phyloP scores from a whole-genome alignment of 345 rosid species.

The Dovyalis caffra region DNA sequence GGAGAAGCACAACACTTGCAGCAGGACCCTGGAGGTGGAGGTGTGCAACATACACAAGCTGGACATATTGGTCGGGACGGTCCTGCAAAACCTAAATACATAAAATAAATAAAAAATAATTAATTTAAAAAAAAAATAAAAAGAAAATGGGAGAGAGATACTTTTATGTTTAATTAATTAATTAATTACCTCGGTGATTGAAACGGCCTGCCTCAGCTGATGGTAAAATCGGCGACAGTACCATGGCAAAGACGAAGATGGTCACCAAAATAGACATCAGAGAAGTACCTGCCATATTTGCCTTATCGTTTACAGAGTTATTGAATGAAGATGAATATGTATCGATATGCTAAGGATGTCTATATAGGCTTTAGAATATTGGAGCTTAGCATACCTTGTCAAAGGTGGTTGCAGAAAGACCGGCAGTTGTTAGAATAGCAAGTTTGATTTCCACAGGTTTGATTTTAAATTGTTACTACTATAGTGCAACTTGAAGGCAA shows the following conservation, averaged over 20 bases:
- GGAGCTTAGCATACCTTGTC: background rate
- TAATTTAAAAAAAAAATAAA: background rate
- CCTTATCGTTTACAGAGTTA: background rate
- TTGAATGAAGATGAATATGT: background rate
- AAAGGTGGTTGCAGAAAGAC: background rate
- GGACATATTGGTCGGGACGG: slow-evolving; percentile 4
- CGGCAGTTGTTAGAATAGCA: background rate
- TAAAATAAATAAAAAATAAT: no score
- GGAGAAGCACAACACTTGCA: slow-evolving; percentile 18
- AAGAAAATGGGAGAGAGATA: background rate
- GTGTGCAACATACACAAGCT: slow-evolving; percentile 23
- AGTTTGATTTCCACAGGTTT: background rate
- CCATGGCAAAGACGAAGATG: slow-evolving; percentile 12
- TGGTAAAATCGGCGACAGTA: slow-evolving; percentile 2
- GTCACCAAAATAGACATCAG: background rate
- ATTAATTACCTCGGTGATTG: background rate
- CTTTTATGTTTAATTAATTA: background rate
- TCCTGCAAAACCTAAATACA: background rate
- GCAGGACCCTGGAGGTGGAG: slow-evolving; percentile 32
- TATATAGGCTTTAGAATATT: background rate
- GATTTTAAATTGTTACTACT: background rate
- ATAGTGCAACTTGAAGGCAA: background rate
- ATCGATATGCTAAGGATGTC: background rate
- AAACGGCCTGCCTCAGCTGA: slow-evolving; percentile 1
- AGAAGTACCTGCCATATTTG: slow-evolving; percentile 9